Base-by-base conservation (phyloP, 108 stramenopile species). In the Parietichytrium sp. region DNA sequence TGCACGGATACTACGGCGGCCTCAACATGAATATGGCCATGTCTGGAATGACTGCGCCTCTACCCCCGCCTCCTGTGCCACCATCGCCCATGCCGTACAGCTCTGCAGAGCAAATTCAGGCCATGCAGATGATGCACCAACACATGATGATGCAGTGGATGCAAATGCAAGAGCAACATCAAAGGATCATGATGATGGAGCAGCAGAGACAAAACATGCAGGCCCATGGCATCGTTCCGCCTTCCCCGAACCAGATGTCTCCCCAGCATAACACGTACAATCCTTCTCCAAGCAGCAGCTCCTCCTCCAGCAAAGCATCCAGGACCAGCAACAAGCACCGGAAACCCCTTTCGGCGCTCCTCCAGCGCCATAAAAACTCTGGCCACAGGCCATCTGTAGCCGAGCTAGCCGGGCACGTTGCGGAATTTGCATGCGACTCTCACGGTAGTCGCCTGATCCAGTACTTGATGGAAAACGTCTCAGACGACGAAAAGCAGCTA, bases 61-160 rank as follows among this genome's bases (percentile, higher is more conserved):
- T 7, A 27, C 23, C 29, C 38, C 13, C 0, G 15, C 6, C 38
- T 23, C 3, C 8, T 33, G 61, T 15, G 1, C 42, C 15, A 6
- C 33, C 61, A 2, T 2, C 38, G 61, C 61, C 8, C 36, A n/a
- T n/a, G n/a, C n/a, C n/a, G n/a, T n/a, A n/a, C n/a, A n/a, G n/a
- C n/a, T n/a, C 61, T 10, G 61, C 61, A 20, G 61, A 72, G 61
- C 61, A 72, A 42, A 13, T 72, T 16, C 61, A 45, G 16, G 61
- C 61, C 3, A 72, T 72, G 6, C 61, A 72, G 33, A 38, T 42
- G 6, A 72, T 72, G 61, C 61, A 72, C 15, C 36, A 45, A 10
- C 61, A 27, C 1, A 42, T 72, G n/a, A 72, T 72, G 61, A 72
- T 72, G 61, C 61, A 72, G 3, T 72, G 61, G 61, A 72, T 72